Evolutionary conservation across 208 protist genomes (phyloP).

Genomic region (Spongospora subterranea): DNA sequence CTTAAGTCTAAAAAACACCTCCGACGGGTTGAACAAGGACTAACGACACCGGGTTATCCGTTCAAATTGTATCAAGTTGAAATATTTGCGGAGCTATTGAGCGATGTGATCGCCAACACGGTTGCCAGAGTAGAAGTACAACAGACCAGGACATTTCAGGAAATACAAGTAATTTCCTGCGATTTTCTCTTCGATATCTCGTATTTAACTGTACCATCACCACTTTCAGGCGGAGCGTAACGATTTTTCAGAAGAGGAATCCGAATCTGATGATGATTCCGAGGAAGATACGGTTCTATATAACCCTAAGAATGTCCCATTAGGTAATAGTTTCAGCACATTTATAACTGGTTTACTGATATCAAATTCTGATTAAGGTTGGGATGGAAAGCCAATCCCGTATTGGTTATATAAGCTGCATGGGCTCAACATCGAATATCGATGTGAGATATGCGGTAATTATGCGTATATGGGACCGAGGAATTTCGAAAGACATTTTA

Average conservation of each 20-base stretch:
- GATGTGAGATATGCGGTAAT: conserved; percentile 89
- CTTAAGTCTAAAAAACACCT: conserved; percentile 42
- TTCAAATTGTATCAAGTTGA: conserved; percentile 50
- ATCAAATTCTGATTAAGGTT: conserved; percentile 78
- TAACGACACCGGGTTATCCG: neutral
- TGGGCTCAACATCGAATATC: conserved; percentile 85
- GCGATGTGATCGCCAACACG: conserved; percentile 19
- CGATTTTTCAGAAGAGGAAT: conserved; percentile 41
- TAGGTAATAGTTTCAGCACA: neutral
- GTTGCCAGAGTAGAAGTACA: neutral
- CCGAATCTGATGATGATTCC: neutral
- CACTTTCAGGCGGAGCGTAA: neutral
- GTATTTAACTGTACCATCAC: neutral
- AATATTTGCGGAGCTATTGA: conserved; percentile 44
- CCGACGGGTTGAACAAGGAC: neutral
- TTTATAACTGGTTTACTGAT: neutral
- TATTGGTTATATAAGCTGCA: conserved; percentile 90
- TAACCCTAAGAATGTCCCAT: conserved; percentile 48
- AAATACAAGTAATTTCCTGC: conserved; percentile 19
- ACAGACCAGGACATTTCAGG: conserved; percentile 44
- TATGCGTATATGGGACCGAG: conserved; percentile 81
- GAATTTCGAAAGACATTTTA: conserved; percentile 86
- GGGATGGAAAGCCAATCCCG: conserved; percentile 88
- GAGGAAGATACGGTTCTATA: conserved; percentile 61
- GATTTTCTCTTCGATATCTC: too few species aligned